Evolutionary conservation across 2,329 filamentous ascomycete genomes (phyloP).

Genomic region (Arthrobotrys pseudoclavata): DNA sequence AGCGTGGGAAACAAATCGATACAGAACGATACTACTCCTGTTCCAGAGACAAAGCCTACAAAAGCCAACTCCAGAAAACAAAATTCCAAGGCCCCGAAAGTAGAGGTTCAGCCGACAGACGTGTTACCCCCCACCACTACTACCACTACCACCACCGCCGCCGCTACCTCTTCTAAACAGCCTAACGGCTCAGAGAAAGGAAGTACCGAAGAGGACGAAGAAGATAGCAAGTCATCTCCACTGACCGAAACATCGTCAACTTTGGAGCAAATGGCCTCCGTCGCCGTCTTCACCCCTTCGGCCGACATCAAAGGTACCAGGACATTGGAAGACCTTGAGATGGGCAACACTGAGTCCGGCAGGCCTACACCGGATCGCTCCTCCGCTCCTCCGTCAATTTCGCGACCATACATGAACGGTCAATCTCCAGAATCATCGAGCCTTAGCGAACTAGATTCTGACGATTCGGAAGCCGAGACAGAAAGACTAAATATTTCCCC

Average conservation of each 20-base stretch:
- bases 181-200: slow-evolving; percentile 52
- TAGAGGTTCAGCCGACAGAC: slow-evolving; percentile 37
- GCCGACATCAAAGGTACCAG: slow-evolving; percentile 60
- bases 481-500: slow-evolving; percentile 90
- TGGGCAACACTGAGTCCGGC: slow-evolving; percentile 62
- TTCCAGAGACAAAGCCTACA: slow-evolving; percentile 31
- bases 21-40: slow-evolving; percentile 44
- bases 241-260: slow-evolving; percentile 55
- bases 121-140: slow-evolving; percentile 53
- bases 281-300: slow-evolving; percentile 56
- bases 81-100: slow-evolving; percentile 39
- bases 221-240: slow-evolving; percentile 57
- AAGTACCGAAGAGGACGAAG: slow-evolving; percentile 58
- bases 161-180: slow-evolving; percentile 33
- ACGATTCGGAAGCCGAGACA: slow-evolving; percentile 75
- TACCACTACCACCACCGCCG: slow-evolving; percentile 7
- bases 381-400: slow-evolving; percentile 67
- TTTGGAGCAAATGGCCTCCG: slow-evolving; percentile 56
- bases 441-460: slow-evolving; percentile 68
- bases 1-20: slow-evolving; percentile 23
- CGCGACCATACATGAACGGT: slow-evolving; percentile 66
- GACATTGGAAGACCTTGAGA: slow-evolving; percentile 60
- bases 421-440: slow-evolving; percentile 64
- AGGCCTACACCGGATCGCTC: slow-evolving; percentile 57
- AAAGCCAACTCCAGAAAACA: slow-evolving; percentile 37